Base-by-base conservation (phyloP, 352 stramenopile genomes). In the Peronosclerospora sorghi region DNA sequence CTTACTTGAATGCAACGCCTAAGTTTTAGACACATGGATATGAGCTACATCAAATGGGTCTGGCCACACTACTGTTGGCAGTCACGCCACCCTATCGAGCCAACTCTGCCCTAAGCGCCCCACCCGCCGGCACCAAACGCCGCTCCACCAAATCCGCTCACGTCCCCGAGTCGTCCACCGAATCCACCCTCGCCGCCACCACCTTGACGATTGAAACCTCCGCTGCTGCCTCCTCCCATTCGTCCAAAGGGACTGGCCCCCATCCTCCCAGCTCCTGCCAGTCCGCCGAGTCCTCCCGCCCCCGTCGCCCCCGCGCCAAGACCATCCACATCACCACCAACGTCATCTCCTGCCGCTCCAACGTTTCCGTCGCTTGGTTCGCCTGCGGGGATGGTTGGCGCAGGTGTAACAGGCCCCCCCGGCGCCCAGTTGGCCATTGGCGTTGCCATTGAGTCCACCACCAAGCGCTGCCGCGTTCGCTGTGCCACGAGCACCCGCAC, bases 331-430 rank as follows among this genome's bases (percentile, higher is more conserved):
- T 14, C 14, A 32, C 44, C 44, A 10, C 5, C 17, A 5, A 20
- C 35, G 19, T 18, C 47, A 28, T 13, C 40, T 19, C 17, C 21
- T 26, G 18, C 42, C 24, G 41, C 41, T 26, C 27, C 23, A 32
- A 32, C 27, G 17, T n/a, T 34, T 23, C 35, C 35, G 8, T 30
- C 28, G 35, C 5, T 30, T 18, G 20, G 35, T 41, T 23, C 13
- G 10, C 35, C 10, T 6, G 7, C 21, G 35, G 48, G 47, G 15
- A 32, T 32, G n/a, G 53, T 62, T 20, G 53, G 53, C 35, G 53
- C 53, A 17, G 48, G 53, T 3, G 51, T 59, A 12, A 34, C 51
- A 27, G 45, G 40, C 13, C 18, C 38, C n/a, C 5, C 38, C 38
- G 9, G 32, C 44, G 13, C 15, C 30, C 21, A 35, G n/a, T 32